Evolutionary conservation across 495 filamentous ascomycete genomes (phyloP).

Genomic region (Hypoxylon rickii): DNA sequence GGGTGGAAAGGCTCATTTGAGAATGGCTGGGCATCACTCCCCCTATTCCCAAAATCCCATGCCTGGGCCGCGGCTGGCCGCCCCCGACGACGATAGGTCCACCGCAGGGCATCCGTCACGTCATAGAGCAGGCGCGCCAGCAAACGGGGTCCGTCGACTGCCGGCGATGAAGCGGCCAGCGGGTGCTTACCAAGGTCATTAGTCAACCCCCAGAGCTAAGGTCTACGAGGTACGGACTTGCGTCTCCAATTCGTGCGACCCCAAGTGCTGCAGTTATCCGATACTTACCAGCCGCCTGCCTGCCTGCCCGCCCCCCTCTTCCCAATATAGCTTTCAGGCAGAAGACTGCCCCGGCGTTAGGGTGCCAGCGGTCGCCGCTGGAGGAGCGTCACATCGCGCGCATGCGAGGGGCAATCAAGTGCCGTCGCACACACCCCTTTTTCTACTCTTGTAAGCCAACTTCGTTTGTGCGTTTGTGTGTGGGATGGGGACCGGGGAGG

Average conservation of each 20-base stretch:
- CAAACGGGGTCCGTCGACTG: constrained; percentile 2
- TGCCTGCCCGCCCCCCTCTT: not conserved
- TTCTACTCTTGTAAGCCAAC: constrained; percentile 1
- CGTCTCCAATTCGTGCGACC: constrained; percentile 16
- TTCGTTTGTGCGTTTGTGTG: not conserved
- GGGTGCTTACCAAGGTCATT: too few species aligned
- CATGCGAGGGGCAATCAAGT: not conserved
- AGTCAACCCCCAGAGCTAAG: too few species aligned
- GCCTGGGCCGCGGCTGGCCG: not conserved
- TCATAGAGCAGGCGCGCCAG: constrained; percentile 1
- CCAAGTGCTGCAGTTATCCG: constrained; percentile 24
- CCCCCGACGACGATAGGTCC: constrained; percentile 5
- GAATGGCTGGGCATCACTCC: not conserved
- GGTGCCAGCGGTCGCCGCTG: not conserved
- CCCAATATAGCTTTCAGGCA: not conserved
- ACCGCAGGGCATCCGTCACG: constrained; percentile 8
- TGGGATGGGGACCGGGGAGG: not conserved
- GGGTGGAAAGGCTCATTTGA: not conserved
- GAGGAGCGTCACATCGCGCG: not conserved
- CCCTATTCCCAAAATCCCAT: not conserved
- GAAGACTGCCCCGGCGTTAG: not conserved
- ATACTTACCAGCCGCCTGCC: too few species aligned
- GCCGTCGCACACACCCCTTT: not conserved
- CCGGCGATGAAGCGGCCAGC: not conserved
- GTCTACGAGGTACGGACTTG: not conserved